Percentiles rank a stretch among this genome's conserved stretches.
phyloP scores from a whole-genome alignment of 2,329 filamentous ascomycete species.

The Colletotrichum lindemuthianum region DNA sequence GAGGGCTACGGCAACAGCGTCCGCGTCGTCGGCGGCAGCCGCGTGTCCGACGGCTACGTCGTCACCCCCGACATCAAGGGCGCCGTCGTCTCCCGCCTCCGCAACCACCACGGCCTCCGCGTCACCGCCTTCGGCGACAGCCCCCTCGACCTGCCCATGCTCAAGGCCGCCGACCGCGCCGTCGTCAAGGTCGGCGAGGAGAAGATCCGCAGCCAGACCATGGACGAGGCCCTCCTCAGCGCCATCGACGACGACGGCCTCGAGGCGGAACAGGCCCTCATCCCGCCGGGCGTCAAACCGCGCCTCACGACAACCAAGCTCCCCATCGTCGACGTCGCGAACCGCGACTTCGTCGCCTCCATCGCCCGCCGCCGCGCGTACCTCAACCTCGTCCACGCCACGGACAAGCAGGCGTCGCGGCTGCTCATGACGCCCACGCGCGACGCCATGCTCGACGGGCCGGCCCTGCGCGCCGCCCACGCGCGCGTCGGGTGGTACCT shows the following conservation, averaged over 20 bases:
- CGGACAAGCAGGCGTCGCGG: slow-evolving; percentile 54
- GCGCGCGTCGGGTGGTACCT: slow-evolving; percentile 61
- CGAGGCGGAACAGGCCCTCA: slow-evolving; percentile 55
- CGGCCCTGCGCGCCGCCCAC: slow-evolving; percentile 60
- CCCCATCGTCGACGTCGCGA: slow-evolving; percentile 50
- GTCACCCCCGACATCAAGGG: slow-evolving; percentile 61
- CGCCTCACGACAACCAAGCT: slow-evolving; percentile 55
- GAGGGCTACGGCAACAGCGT: slow-evolving; percentile 53
- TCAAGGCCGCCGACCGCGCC: slow-evolving; percentile 61
- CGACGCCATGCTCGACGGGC: slow-evolving; percentile 59
- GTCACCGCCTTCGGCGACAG: slow-evolving; percentile 72
- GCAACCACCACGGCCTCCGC: slow-evolving; percentile 38
- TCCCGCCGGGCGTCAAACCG: slow-evolving; percentile 51
- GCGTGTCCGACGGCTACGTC: slow-evolving; percentile 57
- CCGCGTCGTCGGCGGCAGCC: slow-evolving; percentile 63
- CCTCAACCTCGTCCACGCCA: slow-evolving; percentile 53
- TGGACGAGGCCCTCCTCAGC: slow-evolving; percentile 56
- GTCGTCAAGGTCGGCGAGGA: slow-evolving; percentile 65
- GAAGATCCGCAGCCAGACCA: slow-evolving; percentile 57
- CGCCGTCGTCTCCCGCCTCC: slow-evolving; percentile 54
- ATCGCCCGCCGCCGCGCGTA: slow-evolving; percentile 17
- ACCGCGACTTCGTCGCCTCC: slow-evolving; percentile 38
- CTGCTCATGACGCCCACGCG: slow-evolving; percentile 65
- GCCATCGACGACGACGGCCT: slow-evolving; percentile 55
- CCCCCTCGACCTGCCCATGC: slow-evolving; percentile 66